Conservation (phyloP, 139 green algal genomes). For the Tetraselmis striata region DNA sequence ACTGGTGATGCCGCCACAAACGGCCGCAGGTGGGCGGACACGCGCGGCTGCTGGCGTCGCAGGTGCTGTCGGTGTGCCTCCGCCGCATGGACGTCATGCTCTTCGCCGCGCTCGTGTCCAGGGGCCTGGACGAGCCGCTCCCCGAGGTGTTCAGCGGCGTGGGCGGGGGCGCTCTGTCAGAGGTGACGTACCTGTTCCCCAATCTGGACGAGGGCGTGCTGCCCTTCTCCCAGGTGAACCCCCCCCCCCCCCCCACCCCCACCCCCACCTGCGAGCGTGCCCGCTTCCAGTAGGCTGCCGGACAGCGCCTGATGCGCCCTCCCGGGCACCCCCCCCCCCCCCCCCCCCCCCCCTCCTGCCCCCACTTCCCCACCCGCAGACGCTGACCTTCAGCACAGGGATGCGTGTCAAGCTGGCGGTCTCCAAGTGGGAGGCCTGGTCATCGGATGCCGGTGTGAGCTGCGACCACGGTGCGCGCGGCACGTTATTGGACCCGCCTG, state of each 20-base stretch:
- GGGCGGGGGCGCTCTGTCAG: not conserved
- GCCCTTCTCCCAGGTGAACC: conserved; percentile 36
- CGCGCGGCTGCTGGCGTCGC: conserved; percentile 42
- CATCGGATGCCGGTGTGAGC: conserved; percentile 28
- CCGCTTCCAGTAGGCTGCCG: no score
- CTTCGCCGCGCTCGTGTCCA: conserved; percentile 27
- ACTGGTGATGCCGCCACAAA: no score
- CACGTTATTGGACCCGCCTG: no score
- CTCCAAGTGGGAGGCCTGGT: conserved; percentile 32
- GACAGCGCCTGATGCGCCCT: no score
- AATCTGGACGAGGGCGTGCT: conserved; percentile 47
- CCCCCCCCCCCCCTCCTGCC: no score
- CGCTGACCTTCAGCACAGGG: conserved; percentile 63
- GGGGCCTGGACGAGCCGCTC: not conserved
- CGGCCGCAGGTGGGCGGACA: conserved; percentile 26
- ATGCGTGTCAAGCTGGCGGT: conserved; percentile 69
- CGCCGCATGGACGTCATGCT: conserved; percentile 59
- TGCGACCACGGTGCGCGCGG: conserved; percentile 8
- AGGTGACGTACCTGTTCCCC: not conserved
- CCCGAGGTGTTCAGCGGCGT: not conserved
- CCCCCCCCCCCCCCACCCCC: no score
- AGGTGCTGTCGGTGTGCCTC: conserved; percentile 54
- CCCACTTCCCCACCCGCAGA: no score
- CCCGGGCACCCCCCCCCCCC: no score
- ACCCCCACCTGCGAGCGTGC: no score